Percentiles rank a stretch among this genome's conserved stretches.
Evolutionary conservation across 2,329 filamentous ascomycete species (phyloP).

Genomic region (Neofusicoccum ribis): DNA sequence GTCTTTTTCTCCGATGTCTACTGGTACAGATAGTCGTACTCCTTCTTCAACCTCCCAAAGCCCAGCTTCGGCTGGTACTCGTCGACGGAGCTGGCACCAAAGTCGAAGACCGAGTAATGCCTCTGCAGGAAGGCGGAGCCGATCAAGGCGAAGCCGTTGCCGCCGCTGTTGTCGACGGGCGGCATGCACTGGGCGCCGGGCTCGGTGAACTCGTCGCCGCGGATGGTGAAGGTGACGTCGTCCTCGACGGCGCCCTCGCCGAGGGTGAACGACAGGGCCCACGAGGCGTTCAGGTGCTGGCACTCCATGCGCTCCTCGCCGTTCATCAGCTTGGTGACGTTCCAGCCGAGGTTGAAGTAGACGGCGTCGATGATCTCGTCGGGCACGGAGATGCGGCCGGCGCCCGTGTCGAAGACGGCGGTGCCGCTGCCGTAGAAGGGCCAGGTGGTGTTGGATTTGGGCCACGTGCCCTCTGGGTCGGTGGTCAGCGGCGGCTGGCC

Average conservation of each 20-base stretch:
- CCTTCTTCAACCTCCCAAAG: conserved; percentile 26
- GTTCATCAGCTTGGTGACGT: conserved; percentile 21
- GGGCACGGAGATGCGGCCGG: conserved; percentile 24
- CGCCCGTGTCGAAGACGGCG: conserved; percentile 27
- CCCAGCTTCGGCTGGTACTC: conserved; percentile 24
- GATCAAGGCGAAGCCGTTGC: conserved; percentile 20
- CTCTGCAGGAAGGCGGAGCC: conserved; percentile 23
- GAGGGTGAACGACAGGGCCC: conserved; percentile 25
- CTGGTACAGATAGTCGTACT: conserved; percentile 23
- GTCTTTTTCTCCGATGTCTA: background rate
- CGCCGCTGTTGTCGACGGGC: conserved; percentile 22
- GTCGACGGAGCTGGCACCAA: conserved; percentile 23
- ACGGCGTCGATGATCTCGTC: conserved; percentile 20
- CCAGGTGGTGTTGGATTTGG: conserved; percentile 20
- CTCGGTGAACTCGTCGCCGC: conserved; percentile 23
- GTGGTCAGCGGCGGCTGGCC: conserved; percentile 17
- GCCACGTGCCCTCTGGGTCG: conserved; percentile 16
- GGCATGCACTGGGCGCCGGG: conserved; percentile 24
- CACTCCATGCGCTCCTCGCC: conserved; percentile 24
- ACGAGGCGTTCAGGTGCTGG: conserved; percentile 24
- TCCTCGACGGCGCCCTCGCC: conserved; percentile 21
- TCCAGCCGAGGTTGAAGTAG: conserved; percentile 28
- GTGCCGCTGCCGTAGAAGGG: background rate
- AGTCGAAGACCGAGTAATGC: conserved; percentile 24
- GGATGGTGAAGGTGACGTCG: conserved; percentile 23